These are phyloP conservation scores for Aspergillus arachidicola DNA, from an alignment of 2,329 filamentous ascomycete genomes.

Conservation along the genomic window DNA sequence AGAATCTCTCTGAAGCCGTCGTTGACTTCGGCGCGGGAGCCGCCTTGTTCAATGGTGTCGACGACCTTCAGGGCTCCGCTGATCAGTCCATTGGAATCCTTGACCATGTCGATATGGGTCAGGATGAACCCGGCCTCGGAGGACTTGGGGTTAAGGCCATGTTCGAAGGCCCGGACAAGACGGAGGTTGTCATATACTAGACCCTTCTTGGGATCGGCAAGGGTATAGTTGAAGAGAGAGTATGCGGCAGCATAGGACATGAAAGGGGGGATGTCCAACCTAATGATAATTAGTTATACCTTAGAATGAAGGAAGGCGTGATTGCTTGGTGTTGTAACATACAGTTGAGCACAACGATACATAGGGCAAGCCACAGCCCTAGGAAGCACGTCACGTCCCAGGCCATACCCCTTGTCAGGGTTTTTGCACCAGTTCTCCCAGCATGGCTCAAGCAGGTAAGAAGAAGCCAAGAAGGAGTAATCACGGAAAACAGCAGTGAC, in stretches of 20 bases:
- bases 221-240: conserved; percentile 64
- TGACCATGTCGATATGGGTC: conserved; percentile 94
- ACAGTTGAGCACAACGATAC: conserved; percentile 82
- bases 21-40: conserved; percentile 64
- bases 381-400: conserved; percentile 74
- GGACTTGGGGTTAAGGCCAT: conserved; percentile 80
- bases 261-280: conserved; percentile 80
- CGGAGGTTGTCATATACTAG: conserved; percentile 67
- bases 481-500: conserved; percentile 89
- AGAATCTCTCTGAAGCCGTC: conserved; percentile 65
- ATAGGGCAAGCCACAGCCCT: conserved; percentile 77
- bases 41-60: conserved; percentile 53
- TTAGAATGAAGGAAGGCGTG: not conserved
- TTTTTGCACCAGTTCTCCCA: conserved; percentile 67
- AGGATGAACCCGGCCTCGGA: conserved; percentile 97
- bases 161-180: conserved; percentile 87
- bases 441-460: conserved; percentile 89
- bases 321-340: conserved; percentile 47
- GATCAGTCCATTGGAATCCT: conserved; percentile 77
- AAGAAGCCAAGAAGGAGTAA: conserved; percentile 87
- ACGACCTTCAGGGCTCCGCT: conserved; percentile 71
- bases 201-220: conserved; percentile 59
- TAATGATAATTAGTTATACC: conserved; percentile 26
- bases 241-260: conserved; percentile 78
- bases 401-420: conserved; percentile 71